Evolutionary conservation across 306 rosid genomes (phyloP), one percentile per base, ranked within the genome.

Genomic region (Hylodesmum podocarpum): DNA sequence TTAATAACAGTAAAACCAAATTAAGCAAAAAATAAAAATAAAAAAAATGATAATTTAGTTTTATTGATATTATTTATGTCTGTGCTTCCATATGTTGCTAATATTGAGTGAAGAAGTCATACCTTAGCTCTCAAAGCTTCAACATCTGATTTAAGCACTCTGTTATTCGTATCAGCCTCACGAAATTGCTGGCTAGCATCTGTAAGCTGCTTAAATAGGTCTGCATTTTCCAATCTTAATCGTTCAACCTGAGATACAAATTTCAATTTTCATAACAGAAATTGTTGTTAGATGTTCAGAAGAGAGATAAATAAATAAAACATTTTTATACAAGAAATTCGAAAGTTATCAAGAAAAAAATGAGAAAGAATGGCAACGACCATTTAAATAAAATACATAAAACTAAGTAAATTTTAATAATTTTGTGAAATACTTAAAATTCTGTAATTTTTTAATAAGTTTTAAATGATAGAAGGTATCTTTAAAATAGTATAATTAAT

Each of bases 91-190:
- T n/a, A n/a, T n/a, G n/a, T n/a, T n/a, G n/a, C n/a, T 62, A 74
- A 22, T 10, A 34, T 22, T 36, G 2, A 40, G 22, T 37, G 6
- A 29, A 68, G 28, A 55, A 40, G 3, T 14, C 3, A 33, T 82
- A 89, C 97, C 96, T 84, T 90, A 19, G 97, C 96, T 86, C 93
- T 92, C 81, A 92, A 71, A 34, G 97, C 97, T 80, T 92, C 96
- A 13, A 92, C 96, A 14, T 75, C 76, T 14, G 97, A 90, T 81
- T 87, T 88, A 4, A 90, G 84, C 11, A 90, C 96, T 69, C 91
- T 63, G 43, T 91, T 91, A 46, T 89, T 87, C 0, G 93, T 90
- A 65, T 85, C 88, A 40, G 97, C 96, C 1, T 91, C 93, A 1
- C 81, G 88, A 66, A 78, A 88, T 34, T 90, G 94, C 16, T 90